Evolutionary conservation across 2,329 filamentous ascomycete species (phyloP).

Genomic region (Fusarium sp.): DNA sequence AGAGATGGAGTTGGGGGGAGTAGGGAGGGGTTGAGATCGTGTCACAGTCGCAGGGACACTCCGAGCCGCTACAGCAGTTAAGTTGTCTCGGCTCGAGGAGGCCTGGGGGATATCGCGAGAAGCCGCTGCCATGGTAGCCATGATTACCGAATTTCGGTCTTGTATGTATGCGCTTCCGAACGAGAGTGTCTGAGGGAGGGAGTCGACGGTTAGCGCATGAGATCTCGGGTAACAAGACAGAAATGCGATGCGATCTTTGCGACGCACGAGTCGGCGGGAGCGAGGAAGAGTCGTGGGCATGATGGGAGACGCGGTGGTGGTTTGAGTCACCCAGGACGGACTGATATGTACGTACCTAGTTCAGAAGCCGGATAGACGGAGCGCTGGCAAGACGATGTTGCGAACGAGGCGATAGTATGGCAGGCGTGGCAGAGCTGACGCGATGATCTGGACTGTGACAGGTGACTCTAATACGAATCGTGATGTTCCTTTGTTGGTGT

Average conservation of each 20-base stretch:
- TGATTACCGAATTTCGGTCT: slow-evolving; percentile 58
- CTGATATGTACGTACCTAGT: slow-evolving; percentile 49
- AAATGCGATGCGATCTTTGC: slow-evolving; percentile 24
- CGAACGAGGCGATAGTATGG: slow-evolving; percentile 44
- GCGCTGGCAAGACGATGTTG: slow-evolving; percentile 44
- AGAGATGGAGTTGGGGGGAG: slow-evolving; percentile 95
- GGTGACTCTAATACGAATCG: slow-evolving; percentile 66
- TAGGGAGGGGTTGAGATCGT: slow-evolving; percentile 77
- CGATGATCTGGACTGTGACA: slow-evolving; percentile 72
- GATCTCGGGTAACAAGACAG: slow-evolving; percentile 3
- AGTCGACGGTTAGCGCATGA: slow-evolving; percentile 32
- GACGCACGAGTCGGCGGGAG: neutral
- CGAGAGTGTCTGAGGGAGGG: slow-evolving; percentile 54
- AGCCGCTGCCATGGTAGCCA: slow-evolving; percentile 75
- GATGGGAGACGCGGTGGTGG: slow-evolving; percentile 19
- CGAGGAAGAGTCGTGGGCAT: slow-evolving; percentile 24
- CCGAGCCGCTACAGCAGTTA: slow-evolving; percentile 77
- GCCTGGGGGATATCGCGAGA: slow-evolving; percentile 75
- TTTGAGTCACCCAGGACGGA: slow-evolving; percentile 42
- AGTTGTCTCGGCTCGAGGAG: slow-evolving; percentile 75
- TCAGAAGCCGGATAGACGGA: slow-evolving; percentile 44
- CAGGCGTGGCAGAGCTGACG: slow-evolving; percentile 60
- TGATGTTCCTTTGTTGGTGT: slow-evolving; percentile 63
- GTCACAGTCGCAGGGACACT: slow-evolving; percentile 71
- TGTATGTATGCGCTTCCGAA: slow-evolving; percentile 58